phyloP scores from a whole-genome alignment of 192 early-diverging fungal genomes.

The Gryganskiella cystojenkinii region DNA sequence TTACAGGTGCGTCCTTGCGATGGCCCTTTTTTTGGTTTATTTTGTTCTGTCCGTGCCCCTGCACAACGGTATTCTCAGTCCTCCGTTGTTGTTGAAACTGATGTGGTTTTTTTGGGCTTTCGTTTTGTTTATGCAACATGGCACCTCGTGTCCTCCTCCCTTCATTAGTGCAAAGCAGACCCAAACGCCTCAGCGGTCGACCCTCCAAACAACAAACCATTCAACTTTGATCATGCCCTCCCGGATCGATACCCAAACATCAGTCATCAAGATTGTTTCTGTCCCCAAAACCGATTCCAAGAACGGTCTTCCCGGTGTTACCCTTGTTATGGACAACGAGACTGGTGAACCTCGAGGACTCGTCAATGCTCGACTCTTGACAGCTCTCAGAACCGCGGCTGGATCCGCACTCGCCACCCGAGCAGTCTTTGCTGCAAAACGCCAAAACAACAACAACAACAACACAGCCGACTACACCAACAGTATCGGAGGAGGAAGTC shows the following conservation, averaged over 20 bases:
- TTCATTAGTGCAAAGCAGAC: slow-evolving; percentile 34
- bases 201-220: slow-evolving; percentile 49
- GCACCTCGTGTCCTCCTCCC: neutral
- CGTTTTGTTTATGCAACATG: neutral
- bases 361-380: slow-evolving; percentile 59
- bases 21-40: too few relatives aligned
- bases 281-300: slow-evolving; percentile 54
- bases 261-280: slow-evolving; percentile 61
- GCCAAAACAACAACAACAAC: neutral
- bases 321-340: slow-evolving; percentile 56
- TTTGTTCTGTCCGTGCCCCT: neutral
- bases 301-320: slow-evolving; percentile 55
- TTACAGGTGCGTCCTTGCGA: too few relatives aligned
- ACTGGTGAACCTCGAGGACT: slow-evolving; percentile 56
- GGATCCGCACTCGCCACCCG: slow-evolving; percentile 61
- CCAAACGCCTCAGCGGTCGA: slow-evolving; percentile 57
- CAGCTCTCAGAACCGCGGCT: slow-evolving; percentile 63
- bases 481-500: neutral
- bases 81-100: neutral
- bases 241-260: slow-evolving; percentile 51
- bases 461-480: too few relatives aligned
- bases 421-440: slow-evolving; percentile 30
- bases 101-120: neutral
- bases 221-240: slow-evolving; percentile 62
- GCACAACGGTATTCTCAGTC: neutral